Conservation (phyloP, 176 grass and related monocot genomes). For the Tillandsia fasciculata region DNA sequence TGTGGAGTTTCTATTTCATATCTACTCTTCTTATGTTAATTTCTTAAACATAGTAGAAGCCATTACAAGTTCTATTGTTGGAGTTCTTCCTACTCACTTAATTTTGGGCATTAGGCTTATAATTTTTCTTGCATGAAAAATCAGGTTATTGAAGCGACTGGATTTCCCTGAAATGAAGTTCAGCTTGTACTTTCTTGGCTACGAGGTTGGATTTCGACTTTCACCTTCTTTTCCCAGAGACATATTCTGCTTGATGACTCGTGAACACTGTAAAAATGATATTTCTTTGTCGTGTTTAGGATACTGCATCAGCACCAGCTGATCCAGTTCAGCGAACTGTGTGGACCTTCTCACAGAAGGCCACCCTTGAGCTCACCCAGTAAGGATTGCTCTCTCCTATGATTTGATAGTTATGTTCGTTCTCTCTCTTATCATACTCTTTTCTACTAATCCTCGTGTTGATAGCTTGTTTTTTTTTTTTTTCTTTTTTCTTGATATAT, state of each 20-base stretch:
- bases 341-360: slow-evolving; percentile 93
- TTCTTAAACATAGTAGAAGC: no score
- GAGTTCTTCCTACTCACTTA: no score
- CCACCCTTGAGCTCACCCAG: slow-evolving; percentile 95
- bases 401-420: not conserved
- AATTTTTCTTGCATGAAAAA: slow-evolving; percentile 9
- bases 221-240: not conserved
- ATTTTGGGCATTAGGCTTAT: not conserved
- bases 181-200: slow-evolving; percentile 94
- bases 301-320: slow-evolving; percentile 53
- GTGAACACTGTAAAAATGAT: not conserved
- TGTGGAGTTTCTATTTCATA: no score
- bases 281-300: slow-evolving; percentile 28
- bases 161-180: slow-evolving; percentile 97
- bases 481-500: not conserved
- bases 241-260: not conserved
- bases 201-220: slow-evolving; percentile 50
- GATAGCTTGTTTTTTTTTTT: not conserved
- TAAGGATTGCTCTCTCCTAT: slow-evolving; percentile 13
- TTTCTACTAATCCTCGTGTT: not conserved
- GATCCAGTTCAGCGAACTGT: slow-evolving; percentile 64
- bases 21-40: no score
- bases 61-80: no score
- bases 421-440: not conserved
- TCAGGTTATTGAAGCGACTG: slow-evolving; percentile 86